Base-by-base conservation (phyloP, 192 early-diverging fungal genomes). In the Coemansia pectinata region DNA sequence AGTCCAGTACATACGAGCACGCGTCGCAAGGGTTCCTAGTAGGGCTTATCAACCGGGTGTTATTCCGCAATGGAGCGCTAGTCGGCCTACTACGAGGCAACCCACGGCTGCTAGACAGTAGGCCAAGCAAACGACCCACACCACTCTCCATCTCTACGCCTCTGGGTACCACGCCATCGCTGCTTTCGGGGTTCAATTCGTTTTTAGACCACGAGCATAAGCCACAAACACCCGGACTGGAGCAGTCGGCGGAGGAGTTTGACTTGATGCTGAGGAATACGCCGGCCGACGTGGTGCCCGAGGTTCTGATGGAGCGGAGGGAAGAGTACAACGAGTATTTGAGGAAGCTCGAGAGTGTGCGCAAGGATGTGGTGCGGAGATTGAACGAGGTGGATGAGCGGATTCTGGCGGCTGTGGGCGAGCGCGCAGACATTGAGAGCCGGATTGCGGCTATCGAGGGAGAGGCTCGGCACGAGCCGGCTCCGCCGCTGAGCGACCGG, bases 141-240 rank as follows among this genome's bases (percentile, higher is more conserved):
- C 8, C 50, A 40, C 19, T n/a, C 73, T 12, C 41, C 45, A 3
- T 50, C 27, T 27, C 66, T 0, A 39, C 78, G 2, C 73, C 63
- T 2, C 15, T 77, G 0, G 70, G 57, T 12, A 57, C 63, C 1
- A 58, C 71, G 62, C 67, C 74, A n/a, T 73, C 79, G 50, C 62
- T 81, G 48, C 55, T 81, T 1, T 70, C 79, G 2, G 79, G 79
- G 12, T 81, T 76, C 57, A 73, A 39, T 17, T 45, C 74, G 33
- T 69, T 70, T 58, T 25, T 81, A 50, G 70, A 61, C 17, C 47
- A 29, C 21, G 65, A 72, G 6, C 62, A 48, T 4, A 48, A 3
- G 27, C 23, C 52, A 38, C 36, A 38, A 38, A 38, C 36, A 38
- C 36, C 1, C 8, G 52, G 52, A 39, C 67, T 73, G 15, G 53